Conservation (phyloP, 768 basidiomycete genomes). For the Filobasidium floriforme region DNA sequence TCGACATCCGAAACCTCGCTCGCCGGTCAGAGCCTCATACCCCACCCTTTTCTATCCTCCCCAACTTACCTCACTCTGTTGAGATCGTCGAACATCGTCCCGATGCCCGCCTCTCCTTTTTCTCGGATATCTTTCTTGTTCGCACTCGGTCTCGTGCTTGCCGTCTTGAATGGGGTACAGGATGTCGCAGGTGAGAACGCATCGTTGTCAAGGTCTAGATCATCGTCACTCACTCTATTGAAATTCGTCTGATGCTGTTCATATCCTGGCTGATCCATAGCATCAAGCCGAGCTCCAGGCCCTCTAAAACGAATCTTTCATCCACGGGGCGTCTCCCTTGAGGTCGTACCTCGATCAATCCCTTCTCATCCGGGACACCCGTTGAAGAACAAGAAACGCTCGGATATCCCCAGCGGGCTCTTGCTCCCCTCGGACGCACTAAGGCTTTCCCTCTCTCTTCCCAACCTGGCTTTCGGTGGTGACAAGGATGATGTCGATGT, state of each 20-base stretch:
- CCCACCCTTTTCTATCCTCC: no score
- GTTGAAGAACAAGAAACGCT: constrained; percentile 8
- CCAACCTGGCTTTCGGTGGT: neutral
- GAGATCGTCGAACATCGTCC: neutral
- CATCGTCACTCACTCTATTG: neutral
- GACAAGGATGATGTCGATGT: neutral
- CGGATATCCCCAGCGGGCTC: neutral
- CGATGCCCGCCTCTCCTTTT: constrained; percentile 15
- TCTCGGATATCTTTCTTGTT: constrained; percentile 13
- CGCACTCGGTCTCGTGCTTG: constrained; percentile 8
- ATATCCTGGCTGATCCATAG: neutral
- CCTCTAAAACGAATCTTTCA: constrained; percentile 18
- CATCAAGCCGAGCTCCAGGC: constrained; percentile 16
- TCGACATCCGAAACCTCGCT: no score
- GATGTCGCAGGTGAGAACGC: constrained; percentile 3
- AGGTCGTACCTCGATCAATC: constrained; percentile 16
- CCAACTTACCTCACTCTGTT: no score
- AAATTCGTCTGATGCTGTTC: neutral
- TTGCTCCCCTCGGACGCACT: constrained; percentile 19
- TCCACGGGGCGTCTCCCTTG: neutral
- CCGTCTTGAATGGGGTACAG: neutral
- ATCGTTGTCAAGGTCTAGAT: neutral
- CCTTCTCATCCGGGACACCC: constrained; percentile 9
- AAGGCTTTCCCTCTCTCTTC: constrained; percentile 14
- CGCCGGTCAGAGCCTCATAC: no score